Evolutionary conservation across 1,139 yeast genomes (phyloP), one percentile per base, ranked within the genome.

Genomic region (Sugiyamaella castrensis): DNA sequence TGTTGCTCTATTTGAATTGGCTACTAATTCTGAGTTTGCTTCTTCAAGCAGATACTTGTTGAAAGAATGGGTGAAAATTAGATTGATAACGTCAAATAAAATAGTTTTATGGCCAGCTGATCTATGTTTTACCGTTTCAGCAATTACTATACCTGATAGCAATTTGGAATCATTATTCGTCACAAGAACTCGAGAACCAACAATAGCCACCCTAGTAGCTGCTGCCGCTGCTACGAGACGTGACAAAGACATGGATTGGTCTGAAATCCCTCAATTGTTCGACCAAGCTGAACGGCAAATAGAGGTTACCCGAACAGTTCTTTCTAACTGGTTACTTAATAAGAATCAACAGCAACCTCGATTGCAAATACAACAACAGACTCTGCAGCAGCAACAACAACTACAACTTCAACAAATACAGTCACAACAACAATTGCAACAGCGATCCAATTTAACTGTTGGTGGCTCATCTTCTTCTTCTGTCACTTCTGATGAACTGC

Each of bases 201-300:
- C 34, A 6, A 31, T 12, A 31, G 3, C 15, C 3, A 4, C 34
- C 6, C 13, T 12, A 13, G 34, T 6, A 5, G 13, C 13, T 31
- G 12, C 15, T 31, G 12, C 12, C 34, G 13, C 6, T 13, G 34
- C 15, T 31, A 12, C 15, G 5, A 12, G 34, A 31, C 36, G 19
- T 19, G n/a, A 16, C 24, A 19, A 5, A 19, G 47, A 35, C 13
- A 12, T 26, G 13, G 38, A 35, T 24, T 45, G 37, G 44, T 13
- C 28, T 16, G 26, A 27, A 2, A 15, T 37, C 38, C 54, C 67
- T 5, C 40, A 50, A 16, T 19, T 45, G 13, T 63, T 67, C 44
- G 67, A 66, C 13, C 66, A 64, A 27, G 59, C 56, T n/a, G 64
- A 61, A 27, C 59, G 58, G 13, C 52, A 43, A 15, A 42, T 50